Percentiles rank a stretch among this genome's conserved stretches.
phyloP scores from a whole-genome alignment of 345 rosid genomes.

The Eucalyptus curtisii region DNA sequence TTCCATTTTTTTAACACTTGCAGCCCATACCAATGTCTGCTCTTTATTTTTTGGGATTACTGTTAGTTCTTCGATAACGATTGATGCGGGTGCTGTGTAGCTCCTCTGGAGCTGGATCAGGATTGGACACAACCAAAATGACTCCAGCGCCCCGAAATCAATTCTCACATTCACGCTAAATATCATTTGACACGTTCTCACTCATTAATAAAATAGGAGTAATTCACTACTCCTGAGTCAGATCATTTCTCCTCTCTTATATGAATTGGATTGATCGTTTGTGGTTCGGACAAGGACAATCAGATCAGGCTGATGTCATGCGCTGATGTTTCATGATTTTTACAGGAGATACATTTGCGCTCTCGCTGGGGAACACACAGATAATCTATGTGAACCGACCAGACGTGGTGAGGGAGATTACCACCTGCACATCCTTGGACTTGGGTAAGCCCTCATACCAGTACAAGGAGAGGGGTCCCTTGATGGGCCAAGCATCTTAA shows the following conservation, averaged over 20 bases:
- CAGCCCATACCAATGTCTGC: background rate
- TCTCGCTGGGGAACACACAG: slow-evolving; percentile 26
- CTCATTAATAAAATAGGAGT: background rate
- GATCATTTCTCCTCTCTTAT: background rate
- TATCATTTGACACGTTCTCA: background rate
- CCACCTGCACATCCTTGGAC: slow-evolving; percentile 24
- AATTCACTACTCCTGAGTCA: background rate
- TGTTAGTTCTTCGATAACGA: background rate
- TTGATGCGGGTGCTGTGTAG: background rate
- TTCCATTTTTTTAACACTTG: background rate
- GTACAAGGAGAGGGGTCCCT: slow-evolving; percentile 24
- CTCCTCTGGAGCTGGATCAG: background rate
- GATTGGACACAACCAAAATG: background rate
- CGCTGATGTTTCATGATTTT: background rate
- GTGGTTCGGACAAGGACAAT: background rate
- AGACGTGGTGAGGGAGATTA: slow-evolving; percentile 29
- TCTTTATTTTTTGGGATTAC: background rate
- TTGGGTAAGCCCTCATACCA: slow-evolving; percentile 40
- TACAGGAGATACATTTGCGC: slow-evolving; percentile 20
- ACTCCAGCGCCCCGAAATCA: background rate
- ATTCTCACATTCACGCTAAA: background rate
- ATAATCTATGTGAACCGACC: slow-evolving; percentile 10
- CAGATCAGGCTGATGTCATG: background rate
- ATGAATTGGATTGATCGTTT: background rate
- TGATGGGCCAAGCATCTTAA: slow-evolving; percentile 36